phyloP scores from a whole-genome alignment of 2,329 filamentous ascomycete genomes.

The Thielaviopsis ethacetica region DNA sequence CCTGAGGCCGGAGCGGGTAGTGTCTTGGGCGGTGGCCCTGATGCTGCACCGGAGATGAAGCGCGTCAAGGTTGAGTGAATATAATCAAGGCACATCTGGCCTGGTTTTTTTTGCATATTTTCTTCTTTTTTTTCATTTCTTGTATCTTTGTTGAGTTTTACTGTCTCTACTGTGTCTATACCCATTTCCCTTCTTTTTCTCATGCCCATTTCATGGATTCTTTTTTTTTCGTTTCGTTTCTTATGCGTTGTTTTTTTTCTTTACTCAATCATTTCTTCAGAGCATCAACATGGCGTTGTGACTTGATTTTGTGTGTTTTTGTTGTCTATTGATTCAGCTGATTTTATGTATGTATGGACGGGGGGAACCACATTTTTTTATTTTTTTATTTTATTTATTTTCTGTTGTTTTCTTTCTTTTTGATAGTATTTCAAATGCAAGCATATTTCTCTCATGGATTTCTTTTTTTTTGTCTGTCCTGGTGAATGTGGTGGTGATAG shows the following conservation, averaged over 20 bases:
- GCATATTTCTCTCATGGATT: not conserved
- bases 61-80: slow-evolving; percentile 33
- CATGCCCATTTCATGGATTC: not conserved
- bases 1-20: slow-evolving; percentile 29
- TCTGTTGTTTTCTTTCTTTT: not conserved
- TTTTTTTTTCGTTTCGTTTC: not conserved
- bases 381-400: not conserved
- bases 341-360: not conserved
- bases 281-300: slow-evolving; percentile 3
- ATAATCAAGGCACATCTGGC: not conserved
- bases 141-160: not conserved
- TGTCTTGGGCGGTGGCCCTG: slow-evolving; percentile 25
- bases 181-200: slow-evolving; percentile 3
- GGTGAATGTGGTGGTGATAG: not conserved
- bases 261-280: not conserved
- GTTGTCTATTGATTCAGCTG: not conserved
- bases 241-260: not conserved
- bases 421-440: not conserved
- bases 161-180: slow-evolving; percentile 8
- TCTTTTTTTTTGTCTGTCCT: not conserved
- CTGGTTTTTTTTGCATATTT: not conserved
- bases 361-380: not conserved
- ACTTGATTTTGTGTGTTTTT: not conserved
- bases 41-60: slow-evolving; percentile 32
- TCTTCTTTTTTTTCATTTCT: not conserved